A percentile compares a stretch with the other conserved stretches of the same genome.
Evolutionary conservation across 2,329 filamentous ascomycete genomes (phyloP).

Genomic region (Epichloe gansuensis): DNA sequence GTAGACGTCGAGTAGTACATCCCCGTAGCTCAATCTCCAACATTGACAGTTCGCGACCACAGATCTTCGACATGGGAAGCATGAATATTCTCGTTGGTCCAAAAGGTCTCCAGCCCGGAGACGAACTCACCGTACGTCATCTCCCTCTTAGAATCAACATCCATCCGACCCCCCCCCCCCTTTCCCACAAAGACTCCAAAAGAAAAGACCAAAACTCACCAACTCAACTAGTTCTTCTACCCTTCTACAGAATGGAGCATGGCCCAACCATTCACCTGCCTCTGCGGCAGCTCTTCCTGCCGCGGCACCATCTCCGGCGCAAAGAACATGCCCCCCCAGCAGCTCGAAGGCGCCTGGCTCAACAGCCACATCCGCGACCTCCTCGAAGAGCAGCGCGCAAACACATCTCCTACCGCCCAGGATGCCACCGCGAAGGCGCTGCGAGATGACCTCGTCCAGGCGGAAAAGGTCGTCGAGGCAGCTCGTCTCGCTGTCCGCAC

Average conservation of each 20-base stretch:
- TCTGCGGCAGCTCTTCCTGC: conserved; percentile 45
- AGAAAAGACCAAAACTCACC: background rate
- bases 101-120: conserved; percentile 38
- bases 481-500: conserved; percentile 29
- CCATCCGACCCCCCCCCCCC: too few relatives aligned
- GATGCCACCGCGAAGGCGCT: conserved; percentile 31
- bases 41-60: background rate
- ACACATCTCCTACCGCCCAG: conserved; percentile 8
- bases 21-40: background rate
- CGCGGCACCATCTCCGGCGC: conserved; percentile 51
- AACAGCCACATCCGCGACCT: conserved; percentile 48
- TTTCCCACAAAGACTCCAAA: background rate
- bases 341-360: conserved; percentile 47
- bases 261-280: conserved; percentile 58
- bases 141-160: too few relatives aligned
- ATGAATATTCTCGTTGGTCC: conserved; percentile 45
- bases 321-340: conserved; percentile 36
- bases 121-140: conserved; percentile 42
- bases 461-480: conserved; percentile 34
- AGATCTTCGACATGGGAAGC: conserved; percentile 49
- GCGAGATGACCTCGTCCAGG: conserved; percentile 28
- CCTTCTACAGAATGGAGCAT: conserved; percentile 64
- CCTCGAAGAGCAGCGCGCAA: conserved; percentile 23
- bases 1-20: background rate
- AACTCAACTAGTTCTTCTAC: conserved; percentile 48